Conservation (phyloP, 2,329 filamentous ascomycete species). For the Paecilomyces variotii region DNA sequence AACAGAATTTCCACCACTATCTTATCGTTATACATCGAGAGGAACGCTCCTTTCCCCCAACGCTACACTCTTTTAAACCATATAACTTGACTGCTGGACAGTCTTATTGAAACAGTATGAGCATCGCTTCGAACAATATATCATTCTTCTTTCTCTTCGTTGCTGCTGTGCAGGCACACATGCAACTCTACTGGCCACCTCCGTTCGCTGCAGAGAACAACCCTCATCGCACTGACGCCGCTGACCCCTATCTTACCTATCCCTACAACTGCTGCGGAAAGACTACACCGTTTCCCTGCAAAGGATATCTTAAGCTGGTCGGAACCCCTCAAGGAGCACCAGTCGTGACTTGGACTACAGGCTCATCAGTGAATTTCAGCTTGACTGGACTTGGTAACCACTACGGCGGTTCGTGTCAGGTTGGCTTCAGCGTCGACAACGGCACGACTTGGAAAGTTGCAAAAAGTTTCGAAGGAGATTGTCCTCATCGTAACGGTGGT, state of each 20-base stretch:
- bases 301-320: slow-evolving; percentile 38
- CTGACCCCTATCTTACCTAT: slow-evolving; percentile 33
- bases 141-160: neutral
- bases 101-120: neutral
- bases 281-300: slow-evolving; percentile 30
- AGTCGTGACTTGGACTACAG: slow-evolving; percentile 37
- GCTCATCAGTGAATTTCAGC: slow-evolving; percentile 33
- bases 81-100: neutral
- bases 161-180: slow-evolving; percentile 22
- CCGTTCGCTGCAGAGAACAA: slow-evolving; percentile 39
- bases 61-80: neutral
- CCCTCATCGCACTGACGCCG: slow-evolving; percentile 28
- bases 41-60: neutral
- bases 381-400: slow-evolving; percentile 31
- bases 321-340: slow-evolving; percentile 35
- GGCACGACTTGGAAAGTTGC: slow-evolving; percentile 39
- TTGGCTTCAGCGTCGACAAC: slow-evolving; percentile 37
- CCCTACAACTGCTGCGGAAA: slow-evolving; percentile 40
- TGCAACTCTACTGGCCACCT: slow-evolving; percentile 37
- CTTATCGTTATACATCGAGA: no score
- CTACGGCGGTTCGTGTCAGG: slow-evolving; percentile 41
- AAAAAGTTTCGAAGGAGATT: slow-evolving; percentile 40
- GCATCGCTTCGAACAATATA: neutral
- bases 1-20: neutral
- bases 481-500: slow-evolving; percentile 35